Conservation (phyloP, 139 green algal species). For the Ulvella scutata region DNA sequence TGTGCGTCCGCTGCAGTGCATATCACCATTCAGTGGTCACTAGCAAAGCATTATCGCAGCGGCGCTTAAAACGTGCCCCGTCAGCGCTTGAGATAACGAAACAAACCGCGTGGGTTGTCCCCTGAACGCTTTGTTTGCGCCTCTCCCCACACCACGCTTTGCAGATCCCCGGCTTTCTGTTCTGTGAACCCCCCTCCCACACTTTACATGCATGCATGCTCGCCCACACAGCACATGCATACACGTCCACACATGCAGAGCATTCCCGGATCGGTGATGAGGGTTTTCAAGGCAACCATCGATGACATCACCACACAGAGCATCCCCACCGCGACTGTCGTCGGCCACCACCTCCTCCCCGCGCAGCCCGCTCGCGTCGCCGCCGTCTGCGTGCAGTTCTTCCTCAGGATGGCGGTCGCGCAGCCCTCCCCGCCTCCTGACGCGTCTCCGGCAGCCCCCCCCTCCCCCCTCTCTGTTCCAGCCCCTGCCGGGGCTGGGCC, state of each 20-base stretch:
- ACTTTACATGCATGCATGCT: too few species aligned
- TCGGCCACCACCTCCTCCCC: background rate
- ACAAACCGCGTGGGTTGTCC: too few species aligned
- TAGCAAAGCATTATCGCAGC: too few species aligned
- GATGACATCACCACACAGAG: background rate
- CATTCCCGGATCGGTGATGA: background rate
- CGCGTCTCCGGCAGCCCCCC: background rate
- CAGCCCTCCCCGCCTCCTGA: background rate
- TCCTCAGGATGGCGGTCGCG: background rate
- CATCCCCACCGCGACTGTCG: background rate
- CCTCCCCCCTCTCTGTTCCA: background rate
- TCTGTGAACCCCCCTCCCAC: too few species aligned
- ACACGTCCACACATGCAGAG: background rate
- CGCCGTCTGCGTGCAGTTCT: slow-evolving; percentile 3
- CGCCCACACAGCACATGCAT: too few species aligned
- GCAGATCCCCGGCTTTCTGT: too few species aligned
- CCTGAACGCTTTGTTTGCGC: too few species aligned
- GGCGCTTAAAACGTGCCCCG: too few species aligned
- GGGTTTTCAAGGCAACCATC: background rate
- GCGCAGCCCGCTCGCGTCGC: background rate
- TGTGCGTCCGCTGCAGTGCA: too few species aligned
- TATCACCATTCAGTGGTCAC: too few species aligned
- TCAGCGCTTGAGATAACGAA: too few species aligned
- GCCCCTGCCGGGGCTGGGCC: background rate
- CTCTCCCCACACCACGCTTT: too few species aligned